Percentiles rank a stretch among this genome's conserved stretches.
phyloP scores from a whole-genome alignment of 257 asterid species.

The Solanum clarkiae region DNA sequence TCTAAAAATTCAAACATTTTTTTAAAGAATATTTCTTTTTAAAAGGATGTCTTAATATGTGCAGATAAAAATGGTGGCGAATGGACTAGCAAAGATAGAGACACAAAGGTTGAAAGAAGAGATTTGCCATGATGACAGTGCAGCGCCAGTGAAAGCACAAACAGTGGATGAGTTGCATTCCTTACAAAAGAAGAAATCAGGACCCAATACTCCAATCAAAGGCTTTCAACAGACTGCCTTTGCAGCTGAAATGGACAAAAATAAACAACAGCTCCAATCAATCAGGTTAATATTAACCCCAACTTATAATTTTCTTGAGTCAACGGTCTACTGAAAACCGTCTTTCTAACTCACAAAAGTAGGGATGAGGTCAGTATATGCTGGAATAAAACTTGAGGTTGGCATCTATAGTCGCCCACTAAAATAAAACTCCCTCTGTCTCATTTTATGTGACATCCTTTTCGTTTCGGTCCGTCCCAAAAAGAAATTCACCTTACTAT shows the following conservation, averaged over 20 bases:
- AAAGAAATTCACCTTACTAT: too few species aligned
- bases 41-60: neutral
- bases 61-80: neutral
- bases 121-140: constrained; percentile 72
- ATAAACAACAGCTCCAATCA: constrained; percentile 72
- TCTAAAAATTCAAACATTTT: neutral
- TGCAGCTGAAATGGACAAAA: constrained; percentile 40
- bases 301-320: neutral
- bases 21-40: neutral
- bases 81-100: constrained; percentile 46
- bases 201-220: constrained; percentile 57
- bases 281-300: constrained; percentile 32
- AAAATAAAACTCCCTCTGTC: too few species aligned
- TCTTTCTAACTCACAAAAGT: neutral
- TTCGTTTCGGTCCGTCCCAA: too few species aligned
- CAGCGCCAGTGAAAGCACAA: constrained; percentile 62
- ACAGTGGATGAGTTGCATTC: constrained; percentile 76
- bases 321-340: neutral
- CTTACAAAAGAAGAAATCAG: constrained; percentile 78
- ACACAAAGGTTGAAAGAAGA: constrained; percentile 40
- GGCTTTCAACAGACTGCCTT: constrained; percentile 13
- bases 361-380: too few species aligned
- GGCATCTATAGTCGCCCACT: too few species aligned
- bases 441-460: too few species aligned
- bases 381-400: too few species aligned